Evolutionary conservation across 441 rosid species (phyloP).

Genomic region (Daphne laureola): DNA sequence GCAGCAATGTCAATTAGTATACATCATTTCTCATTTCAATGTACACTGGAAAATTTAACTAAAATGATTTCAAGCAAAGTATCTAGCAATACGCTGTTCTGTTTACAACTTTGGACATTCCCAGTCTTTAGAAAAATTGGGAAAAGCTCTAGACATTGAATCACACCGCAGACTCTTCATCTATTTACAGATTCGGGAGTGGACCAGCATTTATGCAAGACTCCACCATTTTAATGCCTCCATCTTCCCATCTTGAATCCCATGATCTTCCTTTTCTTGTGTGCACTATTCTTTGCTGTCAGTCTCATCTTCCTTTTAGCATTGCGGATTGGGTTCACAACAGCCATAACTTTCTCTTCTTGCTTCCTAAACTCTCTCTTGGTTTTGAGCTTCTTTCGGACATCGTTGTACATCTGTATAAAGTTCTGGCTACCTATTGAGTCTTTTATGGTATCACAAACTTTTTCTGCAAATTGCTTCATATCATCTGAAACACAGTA

Average conservation of each 20-base stretch:
- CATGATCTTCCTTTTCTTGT: conserved; percentile 80
- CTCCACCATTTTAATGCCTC: conserved; percentile 21
- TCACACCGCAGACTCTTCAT: too few relatives aligned
- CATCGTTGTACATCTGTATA: conserved; percentile 47
- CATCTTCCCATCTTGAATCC: conserved; percentile 58
- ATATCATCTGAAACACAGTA: conserved; percentile 42
- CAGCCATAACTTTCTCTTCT: conserved; percentile 84
- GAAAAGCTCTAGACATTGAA: too few relatives aligned
- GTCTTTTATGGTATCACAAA: conserved; percentile 40
- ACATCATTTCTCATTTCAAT: too few relatives aligned
- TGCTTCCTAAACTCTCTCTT: conserved; percentile 76
- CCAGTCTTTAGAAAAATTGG: too few relatives aligned
- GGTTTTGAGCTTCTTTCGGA: conserved; percentile 48
- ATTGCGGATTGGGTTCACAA: conserved; percentile 66
- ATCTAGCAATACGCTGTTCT: too few relatives aligned
- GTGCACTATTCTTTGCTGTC: conserved; percentile 65
- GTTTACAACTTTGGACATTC: too few relatives aligned
- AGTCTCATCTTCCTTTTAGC: conserved; percentile 83
- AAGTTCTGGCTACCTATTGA: conserved; percentile 50
- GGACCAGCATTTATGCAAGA: too few relatives aligned
- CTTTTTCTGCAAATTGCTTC: conserved; percentile 71
- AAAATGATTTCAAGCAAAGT: too few relatives aligned
- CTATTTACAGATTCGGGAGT: too few relatives aligned
- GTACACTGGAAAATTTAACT: too few relatives aligned
- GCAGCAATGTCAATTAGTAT: too few relatives aligned